A percentile compares a stretch with the other conserved stretches of the same genome.
phyloP scores from a whole-genome alignment of 2,329 filamentous ascomycete genomes.

The Zasmidium cellare region DNA sequence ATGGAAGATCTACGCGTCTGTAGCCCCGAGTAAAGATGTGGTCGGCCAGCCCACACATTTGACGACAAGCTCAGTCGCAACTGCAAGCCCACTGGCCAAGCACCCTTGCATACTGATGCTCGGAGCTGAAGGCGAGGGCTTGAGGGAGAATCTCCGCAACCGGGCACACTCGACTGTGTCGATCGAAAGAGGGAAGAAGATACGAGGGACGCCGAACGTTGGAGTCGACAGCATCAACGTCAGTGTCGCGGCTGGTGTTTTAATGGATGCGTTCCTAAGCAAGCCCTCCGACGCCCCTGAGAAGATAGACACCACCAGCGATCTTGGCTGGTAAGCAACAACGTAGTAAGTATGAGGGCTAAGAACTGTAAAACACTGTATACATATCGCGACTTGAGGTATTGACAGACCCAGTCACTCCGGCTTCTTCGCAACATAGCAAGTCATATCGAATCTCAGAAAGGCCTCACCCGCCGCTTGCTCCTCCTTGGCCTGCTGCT shows the following conservation, averaged over 20 bases:
- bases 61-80: constrained; percentile 19
- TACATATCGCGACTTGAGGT: too few species aligned
- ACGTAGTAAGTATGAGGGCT: not conserved
- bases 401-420: not conserved
- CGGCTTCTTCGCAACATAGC: not conserved
- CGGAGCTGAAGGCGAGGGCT: constrained; percentile 76
- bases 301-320: constrained; percentile 8
- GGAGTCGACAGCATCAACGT: constrained; percentile 90
- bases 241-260: constrained; percentile 77
- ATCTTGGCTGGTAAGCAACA: constrained; percentile 9
- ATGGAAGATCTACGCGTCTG: constrained; percentile 83
- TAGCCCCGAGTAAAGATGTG: constrained; percentile 38
- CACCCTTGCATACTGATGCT: constrained; percentile 77
- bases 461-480: not conserved
- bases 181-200: constrained; percentile 47
- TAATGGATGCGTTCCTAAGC: constrained; percentile 65
- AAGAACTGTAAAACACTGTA: not conserved
- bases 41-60: constrained; percentile 8
- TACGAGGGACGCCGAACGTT: constrained; percentile 41
- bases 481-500: not conserved
- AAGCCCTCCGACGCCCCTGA: constrained; percentile 20
- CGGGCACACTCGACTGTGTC: constrained; percentile 64
- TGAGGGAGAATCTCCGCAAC: constrained; percentile 64
- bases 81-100: constrained; percentile 26
- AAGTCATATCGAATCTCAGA: not conserved